phyloP scores from a whole-genome alignment of 805 yeast genomes.

The Metschnikowia picachoensis region DNA sequence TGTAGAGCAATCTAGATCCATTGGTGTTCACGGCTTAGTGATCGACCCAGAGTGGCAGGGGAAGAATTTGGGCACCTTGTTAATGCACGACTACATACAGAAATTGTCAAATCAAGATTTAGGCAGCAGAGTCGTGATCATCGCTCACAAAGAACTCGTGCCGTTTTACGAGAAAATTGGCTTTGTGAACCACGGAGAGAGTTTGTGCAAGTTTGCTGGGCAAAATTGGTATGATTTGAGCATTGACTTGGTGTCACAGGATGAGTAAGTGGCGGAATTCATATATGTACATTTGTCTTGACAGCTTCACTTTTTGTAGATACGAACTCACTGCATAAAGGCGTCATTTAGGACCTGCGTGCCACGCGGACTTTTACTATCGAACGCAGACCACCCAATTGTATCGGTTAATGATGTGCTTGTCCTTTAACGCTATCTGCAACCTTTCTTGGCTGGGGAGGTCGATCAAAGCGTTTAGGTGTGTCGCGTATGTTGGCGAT shows the following conservation, averaged over 20 bases:
- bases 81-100: constrained; percentile 87
- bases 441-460: too few relatives aligned
- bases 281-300: too few relatives aligned
- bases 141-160: constrained; percentile 65
- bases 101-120: constrained; percentile 83
- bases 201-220: constrained; percentile 56
- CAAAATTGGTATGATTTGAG: constrained; percentile 59
- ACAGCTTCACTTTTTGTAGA: too few relatives aligned
- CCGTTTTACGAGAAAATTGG: constrained; percentile 83
- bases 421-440: too few relatives aligned
- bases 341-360: too few relatives aligned
- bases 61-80: constrained; percentile 74
- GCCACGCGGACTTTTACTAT: too few relatives aligned
- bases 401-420: too few relatives aligned
- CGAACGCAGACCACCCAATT: too few relatives aligned
- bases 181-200: constrained; percentile 65
- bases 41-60: constrained; percentile 77
- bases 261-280: constrained; percentile 22
- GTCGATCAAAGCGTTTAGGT: too few relatives aligned
- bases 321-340: too few relatives aligned
- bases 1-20: constrained; percentile 63
- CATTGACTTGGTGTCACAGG: constrained; percentile 43
- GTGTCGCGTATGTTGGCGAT: too few relatives aligned
- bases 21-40: constrained; percentile 81
- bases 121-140: constrained; percentile 70